Base-by-base conservation (phyloP, 768 basidiomycete genomes). In the Naganishia onofrii region DNA sequence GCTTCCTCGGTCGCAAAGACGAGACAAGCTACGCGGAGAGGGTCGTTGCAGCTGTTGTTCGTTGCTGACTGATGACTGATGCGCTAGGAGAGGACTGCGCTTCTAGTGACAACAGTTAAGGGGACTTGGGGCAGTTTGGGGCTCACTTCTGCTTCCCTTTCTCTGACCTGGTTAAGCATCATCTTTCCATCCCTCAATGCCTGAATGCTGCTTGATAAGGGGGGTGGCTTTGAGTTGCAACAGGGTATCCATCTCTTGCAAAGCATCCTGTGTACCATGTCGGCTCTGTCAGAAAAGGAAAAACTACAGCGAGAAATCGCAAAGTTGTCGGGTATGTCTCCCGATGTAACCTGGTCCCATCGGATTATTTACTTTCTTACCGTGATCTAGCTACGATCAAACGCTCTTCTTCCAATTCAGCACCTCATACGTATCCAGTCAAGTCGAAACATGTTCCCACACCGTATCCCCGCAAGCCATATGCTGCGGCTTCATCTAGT, bases 231-330 rank as follows among this genome's bases (percentile, higher is more conserved):
- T 12, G 3, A 46, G 8, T 23, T 42, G 42, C 7, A 42, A 10
- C 42, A 36, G 6, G 12, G 7, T 42, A 21, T 36, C 12, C 7
- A 21, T 17, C n/a, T 38, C 12, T 31, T 32, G 28, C 55, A 1
- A 29, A n/a, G 19, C 6, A 9, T 58, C 57, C 38, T 63, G 29
- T n/a, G 21, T 5, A 36, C 4, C 23, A 63, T 63, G 60, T 23
- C 60, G 12, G 60, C 19, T 34, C 26, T 63, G 13, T 26, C 60
- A 26, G 78, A 80, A 65, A 80, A 79, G 66, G 56, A 75, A 38
- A 70, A 76, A 2, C 56, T 80, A 5, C 74, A 78, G 66, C 76
- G 76, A 28, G 79, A 80, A 68, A 80, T 80, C 42, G 79, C 79
- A 48, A 79, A 78, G 60, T 67, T 80, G 10, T 76, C 78, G 48